These are phyloP conservation scores for Leishmania tarentolae DNA, from an alignment of 208 protist species.

Conservation along the genomic window DNA sequence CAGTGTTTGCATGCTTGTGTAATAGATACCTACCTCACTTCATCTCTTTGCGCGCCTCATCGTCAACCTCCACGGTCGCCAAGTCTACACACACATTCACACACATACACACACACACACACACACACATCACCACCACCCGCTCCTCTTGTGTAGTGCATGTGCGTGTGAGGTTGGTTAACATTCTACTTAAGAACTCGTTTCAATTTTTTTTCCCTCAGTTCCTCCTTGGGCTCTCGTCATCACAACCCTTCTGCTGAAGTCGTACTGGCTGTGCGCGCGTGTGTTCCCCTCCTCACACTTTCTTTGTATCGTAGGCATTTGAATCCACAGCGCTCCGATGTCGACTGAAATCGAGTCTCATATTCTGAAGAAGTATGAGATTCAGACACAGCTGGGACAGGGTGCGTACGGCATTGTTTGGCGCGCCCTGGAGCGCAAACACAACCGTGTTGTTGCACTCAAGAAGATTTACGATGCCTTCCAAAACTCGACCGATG, in stretches of 20 bases:
- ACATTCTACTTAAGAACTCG: not conserved
- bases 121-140: not conserved
- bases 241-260: not conserved
- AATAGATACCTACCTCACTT: not conserved
- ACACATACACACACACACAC: not conserved
- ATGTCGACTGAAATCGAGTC: slow-evolving; percentile 93
- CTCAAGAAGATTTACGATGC: slow-evolving; percentile 98
- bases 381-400: slow-evolving; percentile 94
- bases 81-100: not conserved
- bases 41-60: slow-evolving; percentile 16
- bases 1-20: not conserved
- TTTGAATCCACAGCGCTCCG: not conserved
- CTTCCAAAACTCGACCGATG: slow-evolving; percentile 94
- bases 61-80: not conserved
- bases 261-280: not conserved
- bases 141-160: slow-evolving; percentile 1
- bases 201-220: not conserved
- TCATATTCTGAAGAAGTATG: slow-evolving; percentile 94
- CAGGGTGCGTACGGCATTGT: slow-evolving; percentile 96
- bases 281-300: not conserved
- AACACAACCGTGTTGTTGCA: slow-evolving; percentile 91
- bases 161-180: not conserved
- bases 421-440: slow-evolving; percentile 92
- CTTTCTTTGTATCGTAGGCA: not conserved
- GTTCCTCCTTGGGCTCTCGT: not conserved